A percentile compares a stretch with the other conserved stretches of the same genome.
phyloP scores from a whole-genome alignment of 495 filamentous ascomycete genomes.

The Astrocystis sublimbata region DNA sequence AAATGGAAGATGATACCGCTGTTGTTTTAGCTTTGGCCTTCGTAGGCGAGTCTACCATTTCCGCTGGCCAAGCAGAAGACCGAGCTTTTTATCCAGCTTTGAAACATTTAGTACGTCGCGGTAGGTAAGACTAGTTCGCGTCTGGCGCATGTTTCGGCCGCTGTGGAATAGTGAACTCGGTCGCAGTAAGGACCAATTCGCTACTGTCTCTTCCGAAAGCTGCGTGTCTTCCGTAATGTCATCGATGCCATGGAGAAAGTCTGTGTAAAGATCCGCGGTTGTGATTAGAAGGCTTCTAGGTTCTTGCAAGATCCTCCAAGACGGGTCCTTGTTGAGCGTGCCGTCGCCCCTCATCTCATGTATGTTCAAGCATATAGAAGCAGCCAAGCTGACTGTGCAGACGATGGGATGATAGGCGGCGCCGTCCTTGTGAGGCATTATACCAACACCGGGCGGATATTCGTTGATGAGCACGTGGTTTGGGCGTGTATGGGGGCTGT shows the following conservation, averaged over 20 bases:
- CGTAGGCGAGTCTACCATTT: conserved; percentile 28
- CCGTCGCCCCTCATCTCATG: conserved; percentile 63
- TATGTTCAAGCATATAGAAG: conserved; percentile 75
- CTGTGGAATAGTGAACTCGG: conserved; percentile 55
- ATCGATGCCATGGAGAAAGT: conserved; percentile 76
- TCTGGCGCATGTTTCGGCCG: conserved; percentile 63
- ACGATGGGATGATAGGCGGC: conserved; percentile 83
- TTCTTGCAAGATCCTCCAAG: conserved; percentile 81
- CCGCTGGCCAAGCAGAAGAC: conserved; percentile 52
- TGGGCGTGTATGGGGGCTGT: conserved; percentile 70
- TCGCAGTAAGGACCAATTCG: conserved; percentile 81
- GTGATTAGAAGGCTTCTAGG: conserved; percentile 80
- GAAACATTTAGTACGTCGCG: conserved; percentile 88
- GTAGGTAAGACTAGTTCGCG: conserved; percentile 85
- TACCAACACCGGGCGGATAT: conserved; percentile 84
- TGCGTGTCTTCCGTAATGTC: conserved; percentile 60
- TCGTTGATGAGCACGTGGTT: conserved; percentile 96
- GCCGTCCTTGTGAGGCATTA: conserved; percentile 96
- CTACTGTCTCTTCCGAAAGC: conserved; percentile 62
- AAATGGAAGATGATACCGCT: conserved; percentile 85
- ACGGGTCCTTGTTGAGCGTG: conserved; percentile 45
- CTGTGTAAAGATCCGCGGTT: conserved; percentile 64
- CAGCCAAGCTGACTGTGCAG: conserved; percentile 84
- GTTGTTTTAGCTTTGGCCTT: conserved; percentile 55
- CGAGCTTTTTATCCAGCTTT: conserved; percentile 68